phyloP scores from a whole-genome alignment of 805 yeast genomes.

The Alloascoidea africana region DNA sequence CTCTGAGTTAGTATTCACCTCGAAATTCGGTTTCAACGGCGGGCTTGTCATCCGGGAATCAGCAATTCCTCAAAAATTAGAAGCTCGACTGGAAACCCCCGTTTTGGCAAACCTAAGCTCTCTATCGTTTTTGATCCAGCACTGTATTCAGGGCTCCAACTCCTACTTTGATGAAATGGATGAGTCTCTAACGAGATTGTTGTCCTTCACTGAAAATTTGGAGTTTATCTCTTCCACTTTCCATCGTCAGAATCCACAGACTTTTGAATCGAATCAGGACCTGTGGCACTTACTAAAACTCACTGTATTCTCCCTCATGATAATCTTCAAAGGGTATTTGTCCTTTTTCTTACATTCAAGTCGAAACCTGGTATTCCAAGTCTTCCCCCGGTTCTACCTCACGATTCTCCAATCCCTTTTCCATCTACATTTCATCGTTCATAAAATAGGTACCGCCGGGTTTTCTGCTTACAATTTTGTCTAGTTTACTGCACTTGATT shows the following conservation, averaged over 20 bases:
- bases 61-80: background rate
- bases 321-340: slow-evolving; percentile 6
- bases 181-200: too few relatives aligned
- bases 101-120: background rate
- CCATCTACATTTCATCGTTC: slow-evolving; percentile 12
- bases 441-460: slow-evolving; percentile 13
- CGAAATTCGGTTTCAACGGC: too few relatives aligned
- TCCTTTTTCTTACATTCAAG: background rate
- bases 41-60: too few relatives aligned
- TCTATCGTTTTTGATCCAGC: background rate
- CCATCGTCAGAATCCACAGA: too few relatives aligned
- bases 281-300: slow-evolving; percentile 6
- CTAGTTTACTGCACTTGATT: slow-evolving; percentile 32
- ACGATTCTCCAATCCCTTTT: slow-evolving; percentile 7
- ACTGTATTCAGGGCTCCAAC: background rate
- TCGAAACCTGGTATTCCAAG: background rate
- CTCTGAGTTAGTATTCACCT: background rate
- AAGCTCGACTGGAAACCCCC: background rate
- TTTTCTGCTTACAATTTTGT: slow-evolving; percentile 39
- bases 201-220: too few relatives aligned
- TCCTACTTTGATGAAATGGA: too few relatives aligned
- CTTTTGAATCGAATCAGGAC: background rate
- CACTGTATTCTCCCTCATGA: slow-evolving; percentile 5
- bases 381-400: slow-evolving; percentile 1
- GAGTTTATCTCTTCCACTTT: too few relatives aligned